A percentile compares a stretch with the other conserved stretches of the same genome.
These are phyloP conservation scores for Chaetothyriales sp. DNA, from an alignment of 2,329 filamentous ascomycete genomes.

Conservation along the genomic window DNA sequence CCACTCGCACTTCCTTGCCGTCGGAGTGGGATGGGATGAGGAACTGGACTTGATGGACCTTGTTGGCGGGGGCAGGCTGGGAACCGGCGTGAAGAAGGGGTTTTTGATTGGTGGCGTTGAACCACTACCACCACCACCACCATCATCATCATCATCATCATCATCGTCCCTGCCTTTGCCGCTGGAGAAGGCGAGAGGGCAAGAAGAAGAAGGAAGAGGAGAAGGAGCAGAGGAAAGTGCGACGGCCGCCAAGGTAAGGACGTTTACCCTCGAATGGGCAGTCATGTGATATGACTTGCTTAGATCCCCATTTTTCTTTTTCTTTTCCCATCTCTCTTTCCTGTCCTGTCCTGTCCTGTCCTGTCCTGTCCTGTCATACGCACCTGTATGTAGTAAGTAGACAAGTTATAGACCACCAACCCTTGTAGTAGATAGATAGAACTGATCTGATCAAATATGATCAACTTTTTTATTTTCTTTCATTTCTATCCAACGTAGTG, in stretches of 20 bases:
- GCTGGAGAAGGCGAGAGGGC: constrained; percentile 15
- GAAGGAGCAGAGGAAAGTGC: constrained; percentile 20
- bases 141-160: too few relatives aligned
- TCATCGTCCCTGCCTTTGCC: constrained; percentile 1
- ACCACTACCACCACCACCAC: neutral
- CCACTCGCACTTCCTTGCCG: constrained; percentile 85
- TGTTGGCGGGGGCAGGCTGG: constrained; percentile 71
- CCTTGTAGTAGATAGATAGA: too few relatives aligned
- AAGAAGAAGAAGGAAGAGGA: constrained; percentile 24
- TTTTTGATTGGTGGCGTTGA: constrained; percentile 68
- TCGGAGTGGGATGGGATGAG: constrained; percentile 76
- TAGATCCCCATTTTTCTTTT: neutral
- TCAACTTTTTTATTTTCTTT: too few relatives aligned
- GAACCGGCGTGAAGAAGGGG: constrained; percentile 91
- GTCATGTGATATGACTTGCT: constrained; percentile 52
- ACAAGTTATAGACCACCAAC: too few relatives aligned
- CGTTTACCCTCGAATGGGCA: constrained; percentile 87
- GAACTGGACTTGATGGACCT: constrained; percentile 73
- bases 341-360: neutral
- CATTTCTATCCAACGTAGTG: too few relatives aligned
- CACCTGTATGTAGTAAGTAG: too few relatives aligned
- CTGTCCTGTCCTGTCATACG: neutral
- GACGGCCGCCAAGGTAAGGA: constrained; percentile 37
- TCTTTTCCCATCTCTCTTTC: neutral
- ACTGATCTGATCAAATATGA: too few relatives aligned